Conservation (phyloP, 2,329 filamentous ascomycete species). For the Chalaropsis ovoidea region DNA sequence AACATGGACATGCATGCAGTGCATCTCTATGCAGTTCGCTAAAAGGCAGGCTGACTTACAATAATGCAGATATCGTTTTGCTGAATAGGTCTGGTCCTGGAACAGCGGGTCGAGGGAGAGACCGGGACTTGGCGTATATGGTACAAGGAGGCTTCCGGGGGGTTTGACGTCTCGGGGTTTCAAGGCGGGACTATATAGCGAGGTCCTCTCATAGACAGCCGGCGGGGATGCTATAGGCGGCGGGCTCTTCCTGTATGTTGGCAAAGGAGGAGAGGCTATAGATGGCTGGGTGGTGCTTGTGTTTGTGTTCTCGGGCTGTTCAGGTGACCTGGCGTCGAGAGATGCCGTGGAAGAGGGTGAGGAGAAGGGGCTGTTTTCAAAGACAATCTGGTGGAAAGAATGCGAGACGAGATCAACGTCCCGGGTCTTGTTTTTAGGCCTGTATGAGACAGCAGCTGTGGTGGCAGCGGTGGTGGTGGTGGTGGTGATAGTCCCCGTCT, state of each 20-base stretch:
- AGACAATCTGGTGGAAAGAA: slow-evolving; percentile 1
- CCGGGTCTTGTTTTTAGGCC: neutral
- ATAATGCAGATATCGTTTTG: slow-evolving; percentile 42
- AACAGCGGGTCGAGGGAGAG: slow-evolving; percentile 41
- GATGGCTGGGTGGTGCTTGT: neutral
- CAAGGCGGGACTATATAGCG: neutral
- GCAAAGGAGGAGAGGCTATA: neutral
- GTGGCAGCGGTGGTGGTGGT: neutral
- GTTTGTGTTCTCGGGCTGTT: neutral
- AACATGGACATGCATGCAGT: slow-evolving; percentile 8
- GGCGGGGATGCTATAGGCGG: neutral
- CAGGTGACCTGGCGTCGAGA: slow-evolving; percentile 6
- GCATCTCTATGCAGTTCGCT: neutral
- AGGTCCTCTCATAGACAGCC: neutral
- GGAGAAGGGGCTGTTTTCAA: slow-evolving; percentile 15
- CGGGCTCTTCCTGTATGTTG: neutral
- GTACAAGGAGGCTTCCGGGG: neutral
- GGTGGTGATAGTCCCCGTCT: neutral
- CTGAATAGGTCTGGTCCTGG: slow-evolving; percentile 41
- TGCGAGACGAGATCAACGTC: neutral
- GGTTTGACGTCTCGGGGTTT: neutral
- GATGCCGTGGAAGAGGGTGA: neutral
- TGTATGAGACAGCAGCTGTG: neutral
- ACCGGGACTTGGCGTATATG: slow-evolving; percentile 6
- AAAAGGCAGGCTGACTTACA: slow-evolving; percentile 35